Evolutionary conservation across 192 early-diverging fungal species (phyloP), one percentile per base, ranked within the genome.

Genomic region (Mortierella alpina): DNA sequence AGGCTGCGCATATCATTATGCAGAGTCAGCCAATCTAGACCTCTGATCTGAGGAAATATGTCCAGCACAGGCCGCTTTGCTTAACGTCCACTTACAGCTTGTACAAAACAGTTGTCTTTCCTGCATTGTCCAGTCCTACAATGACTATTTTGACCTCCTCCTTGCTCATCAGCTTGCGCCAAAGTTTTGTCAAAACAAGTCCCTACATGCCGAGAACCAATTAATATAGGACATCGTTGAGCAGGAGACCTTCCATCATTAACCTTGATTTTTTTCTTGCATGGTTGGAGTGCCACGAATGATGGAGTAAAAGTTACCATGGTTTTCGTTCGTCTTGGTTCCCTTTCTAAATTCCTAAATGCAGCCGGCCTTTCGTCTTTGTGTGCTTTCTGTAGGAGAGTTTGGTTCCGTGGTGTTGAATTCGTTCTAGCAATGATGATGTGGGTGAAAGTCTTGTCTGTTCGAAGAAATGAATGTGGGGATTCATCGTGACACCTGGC

Each of bases 121-220:
- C 91, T 57, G 91, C 91, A 82, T 92, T 92, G 73, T 92, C 91
- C 49, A 92, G 66, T 13, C 91, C 91, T 31, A 92, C 91, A 50
- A 92, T 89, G 10, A 92, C 86, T 56, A 92, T 91, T 81, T 92
- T 92, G 55, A 91, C 86, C 61, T 92, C 88, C 31, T 88, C 83
- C 66, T 90, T 83, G 57, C 85, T 87, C 65, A 88, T 88, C 7
- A 91, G 73, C 58, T 77, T 84, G 18, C 84, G 80, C 89, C 89
- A 91, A 45, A 91, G 79, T 62, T 84, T 87, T 48, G 86, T 86
- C 65, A 91, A 70, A 22, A 89, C 52, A n/a, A 91, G 75, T 12
- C 90, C 90, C 90, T 78, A 66, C 31, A 31, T 31, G 31, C 31
- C 31, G 31, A 31, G 31, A 31, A 31, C 31, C 31, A 1, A 31